Base-by-base conservation (phyloP, 2,329 filamentous ascomycete species). In the Sclerotinia minor region DNA sequence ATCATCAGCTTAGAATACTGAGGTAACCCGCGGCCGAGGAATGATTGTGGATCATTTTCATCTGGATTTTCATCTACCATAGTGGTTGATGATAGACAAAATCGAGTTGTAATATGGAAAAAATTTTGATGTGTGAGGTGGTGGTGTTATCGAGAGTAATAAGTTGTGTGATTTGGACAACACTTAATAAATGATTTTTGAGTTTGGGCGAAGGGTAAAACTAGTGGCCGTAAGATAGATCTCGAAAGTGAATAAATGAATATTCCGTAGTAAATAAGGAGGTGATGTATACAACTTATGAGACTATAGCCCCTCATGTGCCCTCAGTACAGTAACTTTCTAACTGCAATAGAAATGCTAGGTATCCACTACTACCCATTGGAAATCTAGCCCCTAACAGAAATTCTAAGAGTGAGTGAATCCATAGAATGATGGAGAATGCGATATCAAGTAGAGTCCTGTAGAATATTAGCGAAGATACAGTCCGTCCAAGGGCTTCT, bases 1-100 rank as follows among this genome's bases (percentile, higher is more conserved):
- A 61, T 35, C 1, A 2, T 9, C 17, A 15, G n/a, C n/a, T 17
- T 41, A 5, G 44, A 45, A 61, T 38, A 45, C 26, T 61, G 2
- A 4, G 29, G 13, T 32, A n/a, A 2, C 2, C 9, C 29, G 9
- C 21, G 45, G 24, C 26, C 29, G 15, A 61, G 15, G 17, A 61
- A 15, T 0, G 2, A 0, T 38, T 5, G 3, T 7, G 21, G 44
- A 5, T 5, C 9, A 41, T 38, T 5, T 17, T 5, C 1, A 5
- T 41, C 4, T 21, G 2, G 17, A 4, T 13, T 8, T 4, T 15
- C 4, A 2, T 3, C 17, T 26, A 32, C 4, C 47, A 54, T 64
- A 4, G 24, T 53, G 47, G 26, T 35, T 8, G 4, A 11, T 13
- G 21, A 1, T 50, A 2, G 8, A 17, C 17, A 5, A 41, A 41